Percentiles rank a stretch among this genome's conserved stretches.
Evolutionary conservation across 345 rosid species (phyloP).

Genomic region (Bretschneidera sinensis): DNA sequence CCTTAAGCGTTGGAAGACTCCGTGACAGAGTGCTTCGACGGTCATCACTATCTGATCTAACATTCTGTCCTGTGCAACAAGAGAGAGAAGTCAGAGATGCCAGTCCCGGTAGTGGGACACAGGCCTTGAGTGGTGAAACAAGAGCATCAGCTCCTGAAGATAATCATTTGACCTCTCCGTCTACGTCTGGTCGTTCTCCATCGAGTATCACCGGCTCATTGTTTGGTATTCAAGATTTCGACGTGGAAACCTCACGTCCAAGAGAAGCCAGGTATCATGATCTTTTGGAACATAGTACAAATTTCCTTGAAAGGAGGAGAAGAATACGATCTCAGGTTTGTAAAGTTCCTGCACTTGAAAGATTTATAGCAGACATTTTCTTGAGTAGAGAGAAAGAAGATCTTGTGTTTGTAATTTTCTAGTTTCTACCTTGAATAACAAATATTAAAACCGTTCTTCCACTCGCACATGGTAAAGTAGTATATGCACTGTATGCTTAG

Average conservation of each 20-base stretch:
- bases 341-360: slow-evolving; percentile 13
- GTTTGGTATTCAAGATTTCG: slow-evolving; percentile 52
- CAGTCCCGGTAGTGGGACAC: slow-evolving; percentile 34
- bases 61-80: slow-evolving; percentile 49
- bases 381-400: neutral
- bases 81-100: slow-evolving; percentile 45
- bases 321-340: slow-evolving; percentile 96
- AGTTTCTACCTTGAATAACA: neutral
- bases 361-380: no score
- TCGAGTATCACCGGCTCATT: slow-evolving; percentile 45
- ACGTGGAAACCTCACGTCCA: slow-evolving; percentile 48
- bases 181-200: slow-evolving; percentile 39
- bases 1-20: slow-evolving; percentile 95
- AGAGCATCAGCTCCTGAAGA: slow-evolving; percentile 33
- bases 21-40: slow-evolving; percentile 93
- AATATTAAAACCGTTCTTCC: neutral
- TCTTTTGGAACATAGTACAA: slow-evolving; percentile 79
- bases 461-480: neutral
- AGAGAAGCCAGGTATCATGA: slow-evolving; percentile 85
- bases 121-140: slow-evolving; percentile 26
- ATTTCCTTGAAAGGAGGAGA: slow-evolving; percentile 88
- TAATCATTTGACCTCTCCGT: slow-evolving; percentile 25
- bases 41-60: slow-evolving; percentile 55
- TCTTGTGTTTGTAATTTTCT: slow-evolving; percentile 2
- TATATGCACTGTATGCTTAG: neutral